Conservation (phyloP, 1,139 yeast species). For the Yamadazyma dendronema region DNA sequence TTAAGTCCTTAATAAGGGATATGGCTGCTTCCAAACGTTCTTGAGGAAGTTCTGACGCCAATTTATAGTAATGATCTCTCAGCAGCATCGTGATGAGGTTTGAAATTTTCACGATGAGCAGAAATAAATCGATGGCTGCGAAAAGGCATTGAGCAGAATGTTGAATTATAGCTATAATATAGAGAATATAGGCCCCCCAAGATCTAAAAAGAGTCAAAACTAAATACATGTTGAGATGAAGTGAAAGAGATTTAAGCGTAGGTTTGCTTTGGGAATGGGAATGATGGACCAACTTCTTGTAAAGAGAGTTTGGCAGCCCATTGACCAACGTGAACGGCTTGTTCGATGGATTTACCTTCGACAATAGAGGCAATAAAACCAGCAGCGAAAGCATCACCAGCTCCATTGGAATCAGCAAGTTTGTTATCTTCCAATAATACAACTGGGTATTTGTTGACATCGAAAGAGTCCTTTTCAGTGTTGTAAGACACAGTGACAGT, state of each 20-base stretch:
- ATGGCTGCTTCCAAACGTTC: conserved; percentile 78
- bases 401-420: conserved; percentile 94
- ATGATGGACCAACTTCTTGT: conserved; percentile 92
- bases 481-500: conserved; percentile 70
- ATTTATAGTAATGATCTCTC: conserved; percentile 72
- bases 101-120: background rate
- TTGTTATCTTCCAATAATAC: conserved; percentile 63
- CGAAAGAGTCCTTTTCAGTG: conserved; percentile 43
- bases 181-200: no score
- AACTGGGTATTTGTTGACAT: conserved; percentile 59
- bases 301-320: conserved; percentile 94
- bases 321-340: conserved; percentile 83
- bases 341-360: conserved; percentile 63
- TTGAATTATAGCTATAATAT: conserved; percentile 7
- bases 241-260: conserved; percentile 27
- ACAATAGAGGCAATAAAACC: conserved; percentile 93
- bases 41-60: conserved; percentile 73
- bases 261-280: conserved; percentile 77
- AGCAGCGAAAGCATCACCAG: conserved; percentile 99
- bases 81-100: conserved; percentile 45
- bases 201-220: background rate
- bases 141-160: no score
- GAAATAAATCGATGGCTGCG: conserved; percentile 4
- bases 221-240: conserved; percentile 16
- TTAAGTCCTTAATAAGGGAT: conserved; percentile 58